phyloP scores from a whole-genome alignment of 1,284 basidiomycete genomes.

The Ustilago esculenta region DNA sequence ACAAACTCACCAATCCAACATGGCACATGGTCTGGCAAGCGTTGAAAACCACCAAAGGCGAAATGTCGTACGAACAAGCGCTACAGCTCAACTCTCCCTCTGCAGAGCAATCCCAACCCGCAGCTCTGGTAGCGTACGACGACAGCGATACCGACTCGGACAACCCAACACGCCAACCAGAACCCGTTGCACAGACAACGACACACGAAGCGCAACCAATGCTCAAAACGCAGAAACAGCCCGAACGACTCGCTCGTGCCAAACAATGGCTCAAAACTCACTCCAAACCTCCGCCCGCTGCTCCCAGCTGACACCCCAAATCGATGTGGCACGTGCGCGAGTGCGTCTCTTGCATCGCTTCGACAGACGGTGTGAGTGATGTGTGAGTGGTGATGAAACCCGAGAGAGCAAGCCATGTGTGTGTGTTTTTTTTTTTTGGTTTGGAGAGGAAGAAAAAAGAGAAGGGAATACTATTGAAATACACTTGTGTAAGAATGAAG shows the following conservation, averaged over 20 bases:
- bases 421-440: no score
- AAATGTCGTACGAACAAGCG: conserved; percentile 8
- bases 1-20: background rate
- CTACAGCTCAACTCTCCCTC: background rate
- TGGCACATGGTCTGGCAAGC: conserved; percentile 1
- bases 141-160: conserved; percentile 21
- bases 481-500: conserved; percentile 17
- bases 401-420: no score
- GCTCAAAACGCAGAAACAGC: conserved; percentile 25
- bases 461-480: conserved; percentile 48
- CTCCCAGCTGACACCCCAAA: background rate
- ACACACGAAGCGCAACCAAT: background rate
- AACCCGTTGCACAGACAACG: background rate
- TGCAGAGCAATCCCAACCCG: no score
- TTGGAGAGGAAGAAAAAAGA: background rate
- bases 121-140: conserved; percentile 16
- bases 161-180: no score
- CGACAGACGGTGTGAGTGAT: background rate
- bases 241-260: conserved; percentile 27
- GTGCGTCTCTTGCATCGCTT: background rate
- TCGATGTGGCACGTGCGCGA: no score
- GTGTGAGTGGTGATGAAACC: conserved; percentile 13
- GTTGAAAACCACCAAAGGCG: conserved; percentile 2
- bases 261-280: conserved; percentile 25
- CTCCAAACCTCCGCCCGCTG: background rate